Evolutionary conservation across 1,284 basidiomycete genomes (phyloP).

Genomic region (Sanguinoderma infundibulare): DNA sequence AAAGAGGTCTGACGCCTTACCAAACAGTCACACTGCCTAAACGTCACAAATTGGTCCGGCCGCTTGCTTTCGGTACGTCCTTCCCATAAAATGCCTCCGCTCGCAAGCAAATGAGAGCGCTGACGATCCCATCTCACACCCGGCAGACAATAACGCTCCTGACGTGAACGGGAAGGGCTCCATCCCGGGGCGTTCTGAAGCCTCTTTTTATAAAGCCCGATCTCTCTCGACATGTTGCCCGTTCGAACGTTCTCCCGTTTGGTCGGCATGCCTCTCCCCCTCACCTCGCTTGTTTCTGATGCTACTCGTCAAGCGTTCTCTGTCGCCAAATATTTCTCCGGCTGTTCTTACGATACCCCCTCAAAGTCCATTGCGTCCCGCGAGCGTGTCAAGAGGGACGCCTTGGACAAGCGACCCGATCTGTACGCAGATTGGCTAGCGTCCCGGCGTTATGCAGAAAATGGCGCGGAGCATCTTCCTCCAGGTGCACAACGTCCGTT

Average conservation of each 20-base stretch:
- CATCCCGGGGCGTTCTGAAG: slow-evolving; percentile 18
- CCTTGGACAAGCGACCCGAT: slow-evolving; percentile 11
- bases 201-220: slow-evolving; percentile 26
- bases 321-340: background rate
- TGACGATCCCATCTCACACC: slow-evolving; percentile 45
- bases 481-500: slow-evolving; percentile 71
- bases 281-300: slow-evolving; percentile 14
- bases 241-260: slow-evolving; percentile 5
- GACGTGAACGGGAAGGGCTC: slow-evolving; percentile 37
- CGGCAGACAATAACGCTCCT: slow-evolving; percentile 41
- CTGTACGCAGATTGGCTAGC: slow-evolving; percentile 66
- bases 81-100: slow-evolving; percentile 44
- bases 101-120: slow-evolving; percentile 36
- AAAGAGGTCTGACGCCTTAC: slow-evolving; percentile 23
- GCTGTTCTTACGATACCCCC: slow-evolving; percentile 5
- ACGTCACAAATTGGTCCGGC: slow-evolving; percentile 21
- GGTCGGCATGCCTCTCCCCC: slow-evolving; percentile 17
- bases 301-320: slow-evolving; percentile 4
- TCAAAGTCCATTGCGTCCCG: slow-evolving; percentile 1
- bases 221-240: background rate
- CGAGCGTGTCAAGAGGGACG: slow-evolving; percentile 20
- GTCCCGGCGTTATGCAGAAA: slow-evolving; percentile 54
- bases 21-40: slow-evolving; percentile 27
- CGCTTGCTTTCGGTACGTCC: slow-evolving; percentile 32
- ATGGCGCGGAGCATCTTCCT: slow-evolving; percentile 46